Evolutionary conservation across 306 rosid species (phyloP), one percentile per base, ranked within the genome.

Genomic region (Prunus davidiana): DNA sequence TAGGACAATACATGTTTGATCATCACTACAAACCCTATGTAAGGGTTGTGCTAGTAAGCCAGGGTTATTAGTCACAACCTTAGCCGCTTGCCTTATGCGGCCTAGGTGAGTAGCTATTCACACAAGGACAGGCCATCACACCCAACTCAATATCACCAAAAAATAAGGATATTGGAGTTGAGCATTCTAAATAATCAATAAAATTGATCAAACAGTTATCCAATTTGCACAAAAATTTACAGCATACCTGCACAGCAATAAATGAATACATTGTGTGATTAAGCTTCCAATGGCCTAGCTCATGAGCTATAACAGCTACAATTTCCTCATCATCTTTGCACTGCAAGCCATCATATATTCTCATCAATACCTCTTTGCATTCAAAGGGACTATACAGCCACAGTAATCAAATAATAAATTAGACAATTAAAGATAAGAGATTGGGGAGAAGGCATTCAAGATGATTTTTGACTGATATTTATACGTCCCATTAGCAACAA

Each of bases 261-360:
- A 95, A 95, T 11, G 98, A 88, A 87, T 88, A 95, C 86, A 90
- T 77, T 0, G 98, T 95, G 81, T 95, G 99, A 82, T 86, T 95
- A 74, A 95, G 99, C 83, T 95, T 90, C 99, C 99, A 95, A 81
- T 95, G 99, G 81, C 99, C 99, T 69, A 95, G 85, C 83, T 95
- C 97, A 68, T 95, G 99, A 74, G 97, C 99, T 82, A 92, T 92
- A 74, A 95, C 99, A 62, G 99, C 97, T 64, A 92, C 97, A 77
- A 95, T 89, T 84, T 95, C 99, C 73, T 95, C 97, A 50, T 92
- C 92, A 43, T 90, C 51, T 91, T 95, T 95, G 89, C 99, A 95
- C 97, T 95, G 83, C 76, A 81, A 79, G 74, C 73, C 68, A 63
- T 54, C 18, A 62, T 12, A 12, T 47, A 11, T 43, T 34, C 18